Conservation (phyloP, 2,329 filamentous ascomycete species). For the Diaporthe ilicicola region DNA sequence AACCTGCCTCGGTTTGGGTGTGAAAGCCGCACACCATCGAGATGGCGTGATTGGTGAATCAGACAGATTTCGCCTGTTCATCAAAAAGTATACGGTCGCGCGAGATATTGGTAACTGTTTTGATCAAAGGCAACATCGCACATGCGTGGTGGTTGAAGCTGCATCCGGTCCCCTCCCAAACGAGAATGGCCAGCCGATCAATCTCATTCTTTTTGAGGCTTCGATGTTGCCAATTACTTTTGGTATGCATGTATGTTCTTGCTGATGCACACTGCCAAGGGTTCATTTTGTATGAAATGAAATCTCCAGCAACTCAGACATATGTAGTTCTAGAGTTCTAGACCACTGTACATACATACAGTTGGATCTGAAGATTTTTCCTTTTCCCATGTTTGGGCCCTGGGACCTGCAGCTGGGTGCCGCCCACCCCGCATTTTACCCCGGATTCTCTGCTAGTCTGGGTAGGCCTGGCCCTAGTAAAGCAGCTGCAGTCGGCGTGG, state of each 20-base stretch:
- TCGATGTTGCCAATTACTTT: too few species aligned
- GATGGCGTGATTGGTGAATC: neutral
- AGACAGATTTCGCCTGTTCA: neutral
- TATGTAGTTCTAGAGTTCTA: too few species aligned
- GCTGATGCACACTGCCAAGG: neutral
- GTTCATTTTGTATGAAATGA: neutral
- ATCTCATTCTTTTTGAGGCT: neutral
- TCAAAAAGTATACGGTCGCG: neutral
- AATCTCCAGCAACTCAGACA: neutral
- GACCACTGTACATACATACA: too few species aligned
- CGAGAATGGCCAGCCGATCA: neutral
- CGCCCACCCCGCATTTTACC: slow-evolving; percentile 22
- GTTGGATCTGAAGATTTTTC: neutral
- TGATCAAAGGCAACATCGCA: neutral
- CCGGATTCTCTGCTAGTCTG: slow-evolving; percentile 12
- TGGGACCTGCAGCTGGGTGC: slow-evolving; percentile 19
- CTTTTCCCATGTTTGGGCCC: neutral
- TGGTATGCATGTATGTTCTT: neutral
- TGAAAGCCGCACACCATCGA: neutral
- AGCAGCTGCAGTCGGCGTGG: neutral
- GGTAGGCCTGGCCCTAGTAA: neutral
- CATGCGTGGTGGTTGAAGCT: neutral
- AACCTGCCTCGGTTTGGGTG: neutral
- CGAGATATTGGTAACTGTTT: neutral
- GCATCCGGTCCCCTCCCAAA: neutral